Evolutionary conservation across 2,329 filamentous ascomycete genomes (phyloP).

Genomic region (Ascocoryne sarcoides): DNA sequence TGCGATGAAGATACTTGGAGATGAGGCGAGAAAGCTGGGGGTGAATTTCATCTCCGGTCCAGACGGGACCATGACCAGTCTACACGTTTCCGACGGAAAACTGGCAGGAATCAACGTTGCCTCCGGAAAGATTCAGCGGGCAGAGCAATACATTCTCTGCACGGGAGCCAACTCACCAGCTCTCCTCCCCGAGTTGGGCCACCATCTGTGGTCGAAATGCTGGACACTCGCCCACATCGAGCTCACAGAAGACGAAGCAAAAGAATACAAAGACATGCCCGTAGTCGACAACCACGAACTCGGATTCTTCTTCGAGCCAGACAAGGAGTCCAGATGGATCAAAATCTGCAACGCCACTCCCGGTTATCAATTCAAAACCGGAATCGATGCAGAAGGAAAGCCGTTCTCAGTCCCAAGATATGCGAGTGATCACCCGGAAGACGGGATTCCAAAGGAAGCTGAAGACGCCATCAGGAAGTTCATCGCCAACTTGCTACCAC

Average conservation of each 20-base stretch:
- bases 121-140: conserved; percentile 27
- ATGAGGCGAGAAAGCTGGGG: conserved; percentile 20
- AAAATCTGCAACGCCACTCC: conserved; percentile 39
- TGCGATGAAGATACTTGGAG: conserved; percentile 34
- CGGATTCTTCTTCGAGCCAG: conserved; percentile 46
- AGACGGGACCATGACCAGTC: conserved; percentile 7
- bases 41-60: conserved; percentile 6
- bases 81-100: conserved; percentile 29
- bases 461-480: conserved; percentile 35
- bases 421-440: conserved; percentile 16
- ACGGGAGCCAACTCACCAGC: conserved; percentile 36
- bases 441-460: conserved; percentile 38
- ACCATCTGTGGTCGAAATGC: conserved; percentile 34
- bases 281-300: conserved; percentile 42
- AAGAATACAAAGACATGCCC: conserved; percentile 38
- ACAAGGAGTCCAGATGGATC: conserved; percentile 38
- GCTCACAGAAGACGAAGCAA: conserved; percentile 38
- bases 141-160: conserved; percentile 34
- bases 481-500: conserved; percentile 37
- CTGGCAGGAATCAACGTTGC: conserved; percentile 32
- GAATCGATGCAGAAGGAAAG: conserved; percentile 17
- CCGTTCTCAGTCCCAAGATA: conserved; percentile 34
- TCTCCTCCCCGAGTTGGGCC: conserved; percentile 35
- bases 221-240: conserved; percentile 45
- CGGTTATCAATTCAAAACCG: conserved; percentile 33